Evolutionary conservation across 228 moss, liverwort and hornwort genomes (phyloP).

Genomic region (Sphagnum magellanicum): DNA sequence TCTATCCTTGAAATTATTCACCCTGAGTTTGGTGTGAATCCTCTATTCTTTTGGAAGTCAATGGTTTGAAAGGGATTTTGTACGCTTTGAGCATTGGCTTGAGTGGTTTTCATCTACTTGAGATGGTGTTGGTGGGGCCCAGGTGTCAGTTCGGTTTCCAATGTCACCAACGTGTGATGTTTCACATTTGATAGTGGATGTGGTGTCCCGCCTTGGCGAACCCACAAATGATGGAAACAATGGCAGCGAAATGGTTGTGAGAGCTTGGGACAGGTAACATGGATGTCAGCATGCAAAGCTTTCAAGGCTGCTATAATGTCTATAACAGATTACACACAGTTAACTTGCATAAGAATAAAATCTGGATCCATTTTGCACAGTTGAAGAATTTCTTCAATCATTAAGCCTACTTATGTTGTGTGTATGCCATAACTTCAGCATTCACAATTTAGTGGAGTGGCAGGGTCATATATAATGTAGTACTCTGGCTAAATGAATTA

Average conservation of each 20-base stretch:
- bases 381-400: no score
- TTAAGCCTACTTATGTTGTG: no score
- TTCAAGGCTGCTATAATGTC: no score
- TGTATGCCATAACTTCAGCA: no score
- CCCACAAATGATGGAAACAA: slow-evolving; percentile 26
- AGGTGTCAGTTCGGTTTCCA: slow-evolving; percentile 68
- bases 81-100: not conserved
- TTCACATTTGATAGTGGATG: slow-evolving; percentile 68
- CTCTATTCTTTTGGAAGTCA: not conserved
- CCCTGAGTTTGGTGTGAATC: not conserved
- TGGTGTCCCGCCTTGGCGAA: slow-evolving; percentile 55
- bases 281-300: not conserved
- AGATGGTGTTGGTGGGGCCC: not conserved
- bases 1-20: no score
- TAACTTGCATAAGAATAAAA: no score
- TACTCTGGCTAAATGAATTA: no score
- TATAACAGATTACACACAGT: no score
- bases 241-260: slow-evolving; percentile 52
- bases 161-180: slow-evolving; percentile 62
- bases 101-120: not conserved
- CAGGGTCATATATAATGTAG: no score
- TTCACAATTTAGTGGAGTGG: no score
- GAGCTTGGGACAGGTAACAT: slow-evolving; percentile 58
- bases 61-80: not conserved
- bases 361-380: no score